Evolutionary conservation across 345 rosid species (phyloP).

Genomic region (Turritis glabra): DNA sequence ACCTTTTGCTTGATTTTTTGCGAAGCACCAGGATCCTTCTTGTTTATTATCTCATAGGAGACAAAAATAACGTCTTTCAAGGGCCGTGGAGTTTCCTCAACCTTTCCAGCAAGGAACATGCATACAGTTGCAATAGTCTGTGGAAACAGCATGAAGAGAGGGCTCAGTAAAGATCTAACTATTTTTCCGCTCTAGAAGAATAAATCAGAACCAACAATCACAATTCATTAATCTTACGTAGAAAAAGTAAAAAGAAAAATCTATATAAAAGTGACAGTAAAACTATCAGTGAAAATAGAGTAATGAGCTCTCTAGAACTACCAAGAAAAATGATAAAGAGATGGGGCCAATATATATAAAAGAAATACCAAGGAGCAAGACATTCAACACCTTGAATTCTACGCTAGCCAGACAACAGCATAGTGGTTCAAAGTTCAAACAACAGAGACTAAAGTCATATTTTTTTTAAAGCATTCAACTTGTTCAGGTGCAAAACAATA

Average conservation of each 20-base stretch:
- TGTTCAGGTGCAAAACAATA: slow-evolving; percentile 32
- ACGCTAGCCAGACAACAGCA: slow-evolving; percentile 30
- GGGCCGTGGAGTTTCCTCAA: slow-evolving; percentile 96
- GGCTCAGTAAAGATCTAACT: neutral
- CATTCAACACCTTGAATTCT: slow-evolving; percentile 1
- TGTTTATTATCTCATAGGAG: slow-evolving; percentile 87
- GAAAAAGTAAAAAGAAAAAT: neutral
- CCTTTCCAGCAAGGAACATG: slow-evolving; percentile 98
- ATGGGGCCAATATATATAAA: neutral
- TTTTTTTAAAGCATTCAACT: neutral
- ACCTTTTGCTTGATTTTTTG: slow-evolving; percentile 96
- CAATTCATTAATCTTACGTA: neutral
- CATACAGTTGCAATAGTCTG: slow-evolving; percentile 93
- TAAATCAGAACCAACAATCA: neutral
- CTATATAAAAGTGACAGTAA: neutral
- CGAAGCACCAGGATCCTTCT: slow-evolving; percentile 79
- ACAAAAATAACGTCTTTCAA: slow-evolving; percentile 85
- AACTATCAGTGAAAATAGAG: neutral
- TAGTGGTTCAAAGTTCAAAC: slow-evolving; percentile 7
- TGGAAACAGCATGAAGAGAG: slow-evolving; percentile 13
- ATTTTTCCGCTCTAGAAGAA: neutral
- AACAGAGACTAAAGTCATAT: neutral
- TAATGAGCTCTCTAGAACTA: slow-evolving; percentile 16
- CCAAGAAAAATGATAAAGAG: slow-evolving; percentile 8
- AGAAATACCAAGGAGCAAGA: neutral